phyloP scores from a whole-genome alignment of 768 basidiomycete genomes.

The Cystofilobasidium capitatum region DNA sequence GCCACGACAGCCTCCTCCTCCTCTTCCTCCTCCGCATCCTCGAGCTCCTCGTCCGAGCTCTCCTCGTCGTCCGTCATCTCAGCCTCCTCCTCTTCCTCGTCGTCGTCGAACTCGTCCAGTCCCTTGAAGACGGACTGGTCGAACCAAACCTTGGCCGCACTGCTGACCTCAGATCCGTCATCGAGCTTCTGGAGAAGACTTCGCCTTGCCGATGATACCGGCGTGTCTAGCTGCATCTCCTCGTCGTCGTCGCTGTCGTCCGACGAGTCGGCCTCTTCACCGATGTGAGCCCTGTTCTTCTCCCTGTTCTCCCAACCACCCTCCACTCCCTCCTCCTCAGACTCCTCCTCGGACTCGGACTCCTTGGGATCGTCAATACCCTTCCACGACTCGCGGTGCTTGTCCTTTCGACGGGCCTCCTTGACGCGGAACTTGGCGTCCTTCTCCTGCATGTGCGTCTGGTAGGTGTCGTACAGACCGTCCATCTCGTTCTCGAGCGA shows the following conservation, averaged over 20 bases:
- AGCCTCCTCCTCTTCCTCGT: slow-evolving; percentile 42
- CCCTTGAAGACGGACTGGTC: slow-evolving; percentile 80
- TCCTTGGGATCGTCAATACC: slow-evolving; percentile 50
- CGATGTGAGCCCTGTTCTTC: slow-evolving; percentile 22
- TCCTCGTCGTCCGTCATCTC: slow-evolving; percentile 35
- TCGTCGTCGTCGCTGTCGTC: slow-evolving; percentile 26
- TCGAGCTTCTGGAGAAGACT: slow-evolving; percentile 40
- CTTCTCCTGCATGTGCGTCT: slow-evolving; percentile 63
- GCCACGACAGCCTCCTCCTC: slow-evolving; percentile 15
- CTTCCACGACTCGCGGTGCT: slow-evolving; percentile 66
- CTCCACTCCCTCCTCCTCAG: slow-evolving; percentile 32
- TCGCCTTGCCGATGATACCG: slow-evolving; percentile 25
- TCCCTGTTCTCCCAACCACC: slow-evolving; percentile 33
- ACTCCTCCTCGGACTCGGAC: slow-evolving; percentile 44
- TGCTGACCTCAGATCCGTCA: slow-evolving; percentile 39
- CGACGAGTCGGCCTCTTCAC: slow-evolving; percentile 25
- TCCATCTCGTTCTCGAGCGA: slow-evolving; percentile 79
- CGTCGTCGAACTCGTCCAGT: slow-evolving; percentile 43
- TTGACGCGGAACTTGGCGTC: slow-evolving; percentile 81
- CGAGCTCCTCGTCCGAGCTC: slow-evolving; percentile 24
- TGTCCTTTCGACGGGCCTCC: slow-evolving; percentile 62
- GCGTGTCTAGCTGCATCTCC: slow-evolving; percentile 1
- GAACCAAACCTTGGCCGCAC: slow-evolving; percentile 80
- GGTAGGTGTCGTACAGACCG: slow-evolving; percentile 77
- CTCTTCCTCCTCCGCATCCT: slow-evolving; percentile 35